These are phyloP conservation scores for Triangularia setosa DNA, from an alignment of 2,329 filamentous ascomycete genomes.

Conservation along the genomic window DNA sequence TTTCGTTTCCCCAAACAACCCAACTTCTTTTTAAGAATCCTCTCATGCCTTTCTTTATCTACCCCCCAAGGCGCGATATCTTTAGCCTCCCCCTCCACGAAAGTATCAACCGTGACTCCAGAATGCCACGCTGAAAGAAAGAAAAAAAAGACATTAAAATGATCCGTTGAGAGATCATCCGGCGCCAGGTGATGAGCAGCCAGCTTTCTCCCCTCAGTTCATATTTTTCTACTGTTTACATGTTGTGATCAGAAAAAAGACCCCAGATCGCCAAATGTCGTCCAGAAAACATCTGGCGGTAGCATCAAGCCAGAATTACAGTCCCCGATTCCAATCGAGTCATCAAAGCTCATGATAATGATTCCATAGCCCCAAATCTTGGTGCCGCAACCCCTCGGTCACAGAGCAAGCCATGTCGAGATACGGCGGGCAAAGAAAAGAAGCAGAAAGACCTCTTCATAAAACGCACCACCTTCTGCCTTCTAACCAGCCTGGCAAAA, in stretches of 20 bases:
- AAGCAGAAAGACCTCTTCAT: slow-evolving; percentile 8
- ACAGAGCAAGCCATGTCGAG: background rate
- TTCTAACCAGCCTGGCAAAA: slow-evolving; percentile 12
- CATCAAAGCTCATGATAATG: too few species aligned
- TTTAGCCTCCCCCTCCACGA: background rate
- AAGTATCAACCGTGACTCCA: background rate
- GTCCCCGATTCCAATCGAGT: too few species aligned
- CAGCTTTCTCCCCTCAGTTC: background rate
- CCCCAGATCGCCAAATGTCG: background rate
- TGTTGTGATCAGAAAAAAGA: background rate
- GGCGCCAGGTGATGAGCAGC: background rate
- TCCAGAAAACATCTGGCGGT: background rate
- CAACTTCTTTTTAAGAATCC: background rate
- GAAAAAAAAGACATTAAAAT: background rate
- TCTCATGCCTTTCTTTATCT: background rate
- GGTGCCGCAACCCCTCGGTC: background rate
- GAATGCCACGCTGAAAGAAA: background rate
- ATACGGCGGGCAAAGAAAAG: slow-evolving; percentile 3
- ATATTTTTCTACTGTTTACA: background rate
- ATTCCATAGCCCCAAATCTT: background rate
- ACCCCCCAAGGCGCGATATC: background rate
- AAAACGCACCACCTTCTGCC: slow-evolving; percentile 6
- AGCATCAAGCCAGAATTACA: background rate
- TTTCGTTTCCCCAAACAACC: background rate
- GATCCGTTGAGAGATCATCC: background rate